Percentiles rank a stretch among this genome's conserved stretches.
Evolutionary conservation across 116 monocot genomes (phyloP).

Genomic region (Thalassia testudinum): DNA sequence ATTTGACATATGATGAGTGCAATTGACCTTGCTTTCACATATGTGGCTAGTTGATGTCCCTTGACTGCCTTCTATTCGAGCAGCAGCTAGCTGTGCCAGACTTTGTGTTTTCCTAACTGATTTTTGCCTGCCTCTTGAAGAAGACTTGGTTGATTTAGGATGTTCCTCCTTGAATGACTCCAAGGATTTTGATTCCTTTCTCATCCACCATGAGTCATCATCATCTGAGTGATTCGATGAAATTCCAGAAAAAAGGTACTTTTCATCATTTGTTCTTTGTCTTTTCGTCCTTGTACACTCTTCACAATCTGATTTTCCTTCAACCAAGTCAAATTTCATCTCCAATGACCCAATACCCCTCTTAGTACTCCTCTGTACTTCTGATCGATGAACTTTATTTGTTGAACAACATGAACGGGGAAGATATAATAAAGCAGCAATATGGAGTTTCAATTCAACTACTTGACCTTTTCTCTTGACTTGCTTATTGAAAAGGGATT

Average conservation of each 20-base stretch:
- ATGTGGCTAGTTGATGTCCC: conserved; percentile 95
- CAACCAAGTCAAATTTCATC: conserved; percentile 34
- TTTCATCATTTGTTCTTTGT: conserved; percentile 56
- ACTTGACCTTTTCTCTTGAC: conserved; percentile 33
- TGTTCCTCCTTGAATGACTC: conserved; percentile 65
- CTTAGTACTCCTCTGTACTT: conserved; percentile 29
- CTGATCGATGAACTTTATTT: conserved; percentile 22
- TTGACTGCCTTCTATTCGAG: conserved; percentile 87
- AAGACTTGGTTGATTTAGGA: conserved; percentile 47
- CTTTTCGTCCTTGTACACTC: conserved; percentile 56
- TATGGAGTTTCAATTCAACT: conserved; percentile 41
- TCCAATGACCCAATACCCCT: conserved; percentile 24
- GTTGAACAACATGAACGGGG: conserved; percentile 24
- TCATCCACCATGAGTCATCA: conserved; percentile 89
- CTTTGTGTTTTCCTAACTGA: conserved; percentile 77
- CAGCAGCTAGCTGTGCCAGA: conserved; percentile 72
- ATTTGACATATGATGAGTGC: conserved; percentile 57
- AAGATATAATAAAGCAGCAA: conserved; percentile 51
- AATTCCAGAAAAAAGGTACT: conserved; percentile 19
- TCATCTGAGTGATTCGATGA: conserved; percentile 56
- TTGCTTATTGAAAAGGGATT: conserved; percentile 6
- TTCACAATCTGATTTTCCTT: conserved; percentile 48
- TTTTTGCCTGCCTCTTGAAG: conserved; percentile 69
- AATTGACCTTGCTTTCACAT: conserved; percentile 66
- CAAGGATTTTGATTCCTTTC: conserved; percentile 51